Evolutionary conservation across 768 basidiomycete genomes (phyloP).

Genomic region (Daedaleopsis sinensis): DNA sequence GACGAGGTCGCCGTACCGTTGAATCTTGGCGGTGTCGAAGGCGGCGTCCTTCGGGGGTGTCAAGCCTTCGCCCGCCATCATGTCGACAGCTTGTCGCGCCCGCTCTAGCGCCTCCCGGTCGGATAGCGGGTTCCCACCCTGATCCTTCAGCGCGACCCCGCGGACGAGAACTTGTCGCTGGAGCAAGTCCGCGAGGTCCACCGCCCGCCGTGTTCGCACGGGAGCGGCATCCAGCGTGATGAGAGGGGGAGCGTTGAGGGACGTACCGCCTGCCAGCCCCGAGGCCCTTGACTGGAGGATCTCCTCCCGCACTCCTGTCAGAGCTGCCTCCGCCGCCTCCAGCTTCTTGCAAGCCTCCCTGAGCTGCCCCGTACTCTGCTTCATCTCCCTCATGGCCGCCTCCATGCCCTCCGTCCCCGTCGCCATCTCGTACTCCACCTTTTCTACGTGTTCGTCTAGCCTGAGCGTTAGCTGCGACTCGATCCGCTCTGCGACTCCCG

Average conservation of each 20-base stretch:
- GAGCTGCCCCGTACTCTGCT: no score
- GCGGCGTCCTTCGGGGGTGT: neutral
- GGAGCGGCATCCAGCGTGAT: slow-evolving; percentile 5
- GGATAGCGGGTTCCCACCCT: no score
- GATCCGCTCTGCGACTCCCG: neutral
- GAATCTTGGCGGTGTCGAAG: neutral
- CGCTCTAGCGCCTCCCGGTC: neutral
- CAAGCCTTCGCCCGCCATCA: neutral
- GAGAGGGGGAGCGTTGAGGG: neutral
- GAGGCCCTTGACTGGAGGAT: neutral
- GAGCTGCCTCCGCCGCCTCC: neutral
- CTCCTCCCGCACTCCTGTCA: neutral
- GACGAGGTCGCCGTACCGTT: neutral
- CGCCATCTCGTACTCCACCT: neutral
- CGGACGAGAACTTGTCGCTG: no score
- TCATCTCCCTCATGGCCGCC: no score
- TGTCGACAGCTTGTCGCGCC: neutral
- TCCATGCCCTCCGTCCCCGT: neutral
- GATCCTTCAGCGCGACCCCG: neutral
- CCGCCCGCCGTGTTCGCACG: slow-evolving; percentile 5
- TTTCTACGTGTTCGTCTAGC: slow-evolving; percentile 1
- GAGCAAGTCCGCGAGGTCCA: neutral
- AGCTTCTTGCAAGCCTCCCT: neutral
- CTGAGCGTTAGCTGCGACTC: neutral
- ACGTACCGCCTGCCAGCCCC: neutral